phyloP scores from a whole-genome alignment of 352 stramenopile species.

The Globisporangium paroecandrum region DNA sequence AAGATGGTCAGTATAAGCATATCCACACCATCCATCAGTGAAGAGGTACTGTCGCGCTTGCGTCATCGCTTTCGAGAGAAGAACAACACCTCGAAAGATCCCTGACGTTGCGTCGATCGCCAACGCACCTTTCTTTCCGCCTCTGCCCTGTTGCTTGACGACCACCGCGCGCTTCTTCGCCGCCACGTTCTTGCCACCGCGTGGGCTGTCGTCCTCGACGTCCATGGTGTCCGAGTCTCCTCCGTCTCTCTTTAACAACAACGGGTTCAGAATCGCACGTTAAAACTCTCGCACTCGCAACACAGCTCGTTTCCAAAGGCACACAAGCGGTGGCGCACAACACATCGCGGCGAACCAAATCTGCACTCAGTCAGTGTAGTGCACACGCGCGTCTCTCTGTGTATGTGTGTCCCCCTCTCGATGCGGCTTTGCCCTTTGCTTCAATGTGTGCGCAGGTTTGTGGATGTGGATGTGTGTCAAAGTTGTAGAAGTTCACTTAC shows the following conservation, averaged over 20 bases:
- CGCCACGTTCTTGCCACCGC: conserved; percentile 24
- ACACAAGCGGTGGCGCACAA: not conserved
- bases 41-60: too few relatives aligned
- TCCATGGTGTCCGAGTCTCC: conserved; percentile 53
- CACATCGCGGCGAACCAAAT: conserved; percentile 3
- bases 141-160: conserved; percentile 40
- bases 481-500: conserved; percentile 42
- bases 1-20: not conserved
- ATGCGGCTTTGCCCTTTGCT: not conserved
- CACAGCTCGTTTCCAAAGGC: too few relatives aligned
- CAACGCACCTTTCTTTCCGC: conserved; percentile 56
- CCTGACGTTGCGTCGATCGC: conserved; percentile 11
- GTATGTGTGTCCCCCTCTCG: conserved; percentile 5
- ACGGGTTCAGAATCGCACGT: conserved; percentile 15
- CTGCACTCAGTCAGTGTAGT: too few relatives aligned
- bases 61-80: not conserved
- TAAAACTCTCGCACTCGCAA: conserved; percentile 7
- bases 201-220: conserved; percentile 41
- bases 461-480: conserved; percentile 10
- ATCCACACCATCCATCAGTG: too few relatives aligned
- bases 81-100: too few relatives aligned
- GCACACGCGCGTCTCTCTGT: not conserved
- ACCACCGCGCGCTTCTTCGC: conserved; percentile 52
- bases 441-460: not conserved
- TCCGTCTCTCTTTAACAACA: conserved; percentile 21